Percentiles rank a stretch among this genome's conserved stretches.
phyloP scores from a whole-genome alignment of 2,329 filamentous ascomycete genomes.

The Sporothrix sp. region DNA sequence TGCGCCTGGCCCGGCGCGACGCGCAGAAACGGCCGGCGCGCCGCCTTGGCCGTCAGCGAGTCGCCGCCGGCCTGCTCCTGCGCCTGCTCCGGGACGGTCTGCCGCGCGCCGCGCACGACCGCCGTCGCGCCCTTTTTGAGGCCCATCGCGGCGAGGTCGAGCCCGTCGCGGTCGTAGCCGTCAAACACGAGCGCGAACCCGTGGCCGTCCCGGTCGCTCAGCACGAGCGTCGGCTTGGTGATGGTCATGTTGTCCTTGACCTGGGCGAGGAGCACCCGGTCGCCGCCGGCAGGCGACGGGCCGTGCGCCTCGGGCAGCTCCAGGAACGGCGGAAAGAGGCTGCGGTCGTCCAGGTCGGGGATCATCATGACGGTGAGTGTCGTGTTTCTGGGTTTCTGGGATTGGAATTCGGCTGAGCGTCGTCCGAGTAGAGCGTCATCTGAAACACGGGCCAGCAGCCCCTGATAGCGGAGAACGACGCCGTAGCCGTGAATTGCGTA shows the following conservation, averaged over 20 bases:
- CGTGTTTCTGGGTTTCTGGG: too few relatives aligned
- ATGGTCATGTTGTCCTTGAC: constrained; percentile 39
- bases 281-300: constrained; percentile 3
- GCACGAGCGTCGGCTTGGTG: constrained; percentile 39
- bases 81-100: constrained; percentile 23
- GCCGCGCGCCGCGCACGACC: constrained; percentile 27
- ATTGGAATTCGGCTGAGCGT: too few relatives aligned
- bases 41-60: constrained; percentile 20
- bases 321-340: constrained; percentile 28
- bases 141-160: constrained; percentile 24
- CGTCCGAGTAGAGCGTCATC: too few relatives aligned
- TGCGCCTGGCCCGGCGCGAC: constrained; percentile 26
- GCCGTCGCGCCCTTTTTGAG: constrained; percentile 32
- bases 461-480: too few relatives aligned
- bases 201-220: constrained; percentile 29
- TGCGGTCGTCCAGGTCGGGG: constrained; percentile 26
- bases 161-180: constrained; percentile 27
- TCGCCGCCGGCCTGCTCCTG: not conserved
- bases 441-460: too few relatives aligned
- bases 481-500: too few relatives aligned
- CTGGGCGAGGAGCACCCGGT: constrained; percentile 34
- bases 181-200: constrained; percentile 39
- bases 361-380: constrained; percentile 15
- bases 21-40: constrained; percentile 31
- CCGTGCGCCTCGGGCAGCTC: constrained; percentile 21